phyloP scores from a whole-genome alignment of 176 grass and related monocot species.

The Oryza nivara region DNA sequence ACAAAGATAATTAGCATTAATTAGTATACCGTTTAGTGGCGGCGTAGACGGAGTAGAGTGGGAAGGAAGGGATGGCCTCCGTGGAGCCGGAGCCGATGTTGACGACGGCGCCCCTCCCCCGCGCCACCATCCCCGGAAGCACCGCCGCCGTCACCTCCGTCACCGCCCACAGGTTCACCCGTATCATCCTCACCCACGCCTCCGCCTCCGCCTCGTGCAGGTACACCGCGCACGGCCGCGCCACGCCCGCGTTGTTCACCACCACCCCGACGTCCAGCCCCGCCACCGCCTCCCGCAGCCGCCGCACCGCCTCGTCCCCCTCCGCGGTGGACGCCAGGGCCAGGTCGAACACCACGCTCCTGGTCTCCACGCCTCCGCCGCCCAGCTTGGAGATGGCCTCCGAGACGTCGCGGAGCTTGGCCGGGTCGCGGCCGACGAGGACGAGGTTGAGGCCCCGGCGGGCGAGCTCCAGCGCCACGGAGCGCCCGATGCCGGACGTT shows the following conservation, averaged over 20 bases:
- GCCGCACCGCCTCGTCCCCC: conserved; percentile 10
- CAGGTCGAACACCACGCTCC: conserved; percentile 52
- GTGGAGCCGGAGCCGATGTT: conserved; percentile 59
- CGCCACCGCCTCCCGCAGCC: conserved; percentile 21
- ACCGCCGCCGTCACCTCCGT: conserved; percentile 55
- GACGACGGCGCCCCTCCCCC: conserved; percentile 53
- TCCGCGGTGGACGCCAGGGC: conserved; percentile 2
- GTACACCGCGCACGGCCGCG: conserved; percentile 41
- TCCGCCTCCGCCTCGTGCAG: conserved; percentile 63
- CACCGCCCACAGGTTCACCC: conserved; percentile 52
- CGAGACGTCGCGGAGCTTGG: conserved; percentile 52
- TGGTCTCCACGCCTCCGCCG: background rate
- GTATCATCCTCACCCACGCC: conserved; percentile 36
- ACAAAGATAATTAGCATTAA: too few relatives aligned
- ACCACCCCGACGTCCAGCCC: conserved; percentile 61
- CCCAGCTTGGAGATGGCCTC: conserved; percentile 1
- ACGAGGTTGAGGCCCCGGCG: conserved; percentile 45
- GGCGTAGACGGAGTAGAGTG: conserved; percentile 55
- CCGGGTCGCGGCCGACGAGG: conserved; percentile 56
- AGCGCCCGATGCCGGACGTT: conserved; percentile 55
- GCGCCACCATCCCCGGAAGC: conserved; percentile 51
- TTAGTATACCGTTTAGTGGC: conserved; percentile 32
- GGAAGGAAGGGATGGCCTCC: conserved; percentile 48
- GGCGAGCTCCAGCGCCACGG: conserved; percentile 47
- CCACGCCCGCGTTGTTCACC: conserved; percentile 67